Base-by-base conservation (phyloP, 176 grass and related monocot species). In the Alloteropsis semialata region DNA sequence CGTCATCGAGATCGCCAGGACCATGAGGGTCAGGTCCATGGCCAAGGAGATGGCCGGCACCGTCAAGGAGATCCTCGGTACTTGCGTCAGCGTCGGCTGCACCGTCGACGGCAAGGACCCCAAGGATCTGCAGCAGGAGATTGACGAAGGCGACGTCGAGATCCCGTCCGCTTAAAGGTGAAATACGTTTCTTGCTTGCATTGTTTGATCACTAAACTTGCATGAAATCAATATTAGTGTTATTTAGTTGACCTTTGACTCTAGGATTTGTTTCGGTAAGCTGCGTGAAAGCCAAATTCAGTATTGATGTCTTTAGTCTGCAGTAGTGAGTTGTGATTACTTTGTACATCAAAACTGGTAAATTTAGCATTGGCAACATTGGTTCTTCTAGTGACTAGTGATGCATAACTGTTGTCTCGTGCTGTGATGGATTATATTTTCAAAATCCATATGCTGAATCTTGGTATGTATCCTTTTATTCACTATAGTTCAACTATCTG, bases 61-160 rank as follows among this genome's bases (percentile, higher is more conserved):
- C 0, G 84, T 95, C 28, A 95, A 92, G 85, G 92, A 95, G 86
- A 95, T 95, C 51, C 78, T 95, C 3, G 92, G 92, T 10, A 95
- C 92, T 29, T 95, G 92, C 78, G 92, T 95, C 77, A 92, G 89
- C 53, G 92, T 95, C 1, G 92, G 92, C 0, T 95, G 92, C 74
- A 95, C 92, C 28, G 92, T 95, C 41, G 92, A 95, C 14, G 92
- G 92, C 2, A 95, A 95, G 81, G 92, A 95, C 76, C 92, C 92
- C 53, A 95, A 95, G 81, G 92, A 95, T 16, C 77, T 95, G 82
- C 92, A 95, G 82, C 78, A 71, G 68, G 90, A 95, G 92, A 92
- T 95, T 48, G 54, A 74, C 10, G 90, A 95, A 22, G 92, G 92
- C 64, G 92, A 95, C 66, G 90, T 95, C n/a, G 92, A 95, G 77